Percentiles rank a stretch among this genome's conserved stretches.
These are phyloP conservation scores for Crucibulum laeve DNA, from an alignment of 768 basidiomycete genomes.

Conservation along the genomic window DNA sequence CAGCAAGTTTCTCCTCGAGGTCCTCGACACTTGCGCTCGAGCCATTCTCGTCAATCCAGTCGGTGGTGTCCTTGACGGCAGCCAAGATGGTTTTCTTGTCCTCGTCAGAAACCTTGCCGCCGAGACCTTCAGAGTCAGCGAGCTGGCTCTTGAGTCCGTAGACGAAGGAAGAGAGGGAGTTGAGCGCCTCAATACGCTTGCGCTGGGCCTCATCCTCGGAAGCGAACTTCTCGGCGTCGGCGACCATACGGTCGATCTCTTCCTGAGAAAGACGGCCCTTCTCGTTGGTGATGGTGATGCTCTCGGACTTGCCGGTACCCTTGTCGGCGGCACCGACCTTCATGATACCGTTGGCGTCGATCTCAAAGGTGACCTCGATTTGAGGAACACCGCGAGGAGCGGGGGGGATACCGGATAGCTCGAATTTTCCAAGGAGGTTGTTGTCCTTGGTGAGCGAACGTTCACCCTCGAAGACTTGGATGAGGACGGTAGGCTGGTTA, in stretches of 20 bases:
- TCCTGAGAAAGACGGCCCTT: slow-evolving; percentile 88
- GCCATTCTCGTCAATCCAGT: slow-evolving; percentile 89
- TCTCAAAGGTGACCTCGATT: slow-evolving; percentile 95
- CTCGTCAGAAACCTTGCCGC: slow-evolving; percentile 77
- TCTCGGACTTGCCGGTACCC: slow-evolving; percentile 89
- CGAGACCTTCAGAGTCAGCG: slow-evolving; percentile 83
- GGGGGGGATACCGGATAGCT: slow-evolving; percentile 88
- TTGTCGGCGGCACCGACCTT: slow-evolving; percentile 91
- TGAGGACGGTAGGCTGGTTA: slow-evolving; percentile 92
- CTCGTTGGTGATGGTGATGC: slow-evolving; percentile 94
- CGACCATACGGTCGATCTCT: slow-evolving; percentile 95
- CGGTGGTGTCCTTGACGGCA: slow-evolving; percentile 82
- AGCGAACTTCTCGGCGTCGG: slow-evolving; percentile 89
- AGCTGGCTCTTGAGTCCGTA: slow-evolving; percentile 88
- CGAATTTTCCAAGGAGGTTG: slow-evolving; percentile 96
- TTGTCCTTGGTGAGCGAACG: slow-evolving; percentile 97
- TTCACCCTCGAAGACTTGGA: slow-evolving; percentile 98
- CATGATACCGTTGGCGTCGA: slow-evolving; percentile 94
- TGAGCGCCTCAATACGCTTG: slow-evolving; percentile 83
- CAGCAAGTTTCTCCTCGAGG: slow-evolving; percentile 85
- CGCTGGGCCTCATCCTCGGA: slow-evolving; percentile 75
- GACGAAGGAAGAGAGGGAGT: slow-evolving; percentile 75
- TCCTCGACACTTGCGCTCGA: slow-evolving; percentile 77
- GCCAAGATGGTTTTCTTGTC: slow-evolving; percentile 83
- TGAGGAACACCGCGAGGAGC: slow-evolving; percentile 96